Percentiles rank a stretch among this genome's conserved stretches.
phyloP scores from a whole-genome alignment of 306 rosid species.

The Coriaria nepalensis region DNA sequence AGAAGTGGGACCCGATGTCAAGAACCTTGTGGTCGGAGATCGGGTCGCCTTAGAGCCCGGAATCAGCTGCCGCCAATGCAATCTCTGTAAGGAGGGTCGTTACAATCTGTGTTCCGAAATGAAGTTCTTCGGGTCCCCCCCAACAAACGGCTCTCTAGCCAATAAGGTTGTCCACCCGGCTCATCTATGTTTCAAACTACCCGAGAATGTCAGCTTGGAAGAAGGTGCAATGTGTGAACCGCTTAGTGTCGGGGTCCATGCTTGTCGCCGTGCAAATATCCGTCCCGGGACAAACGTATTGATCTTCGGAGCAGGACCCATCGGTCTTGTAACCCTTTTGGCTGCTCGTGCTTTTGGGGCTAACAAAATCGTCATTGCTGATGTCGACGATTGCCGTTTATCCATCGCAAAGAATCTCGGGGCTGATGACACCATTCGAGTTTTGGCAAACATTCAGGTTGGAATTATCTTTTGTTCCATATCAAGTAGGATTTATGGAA shows the following conservation, averaged over 20 bases:
- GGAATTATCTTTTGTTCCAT: too few species aligned
- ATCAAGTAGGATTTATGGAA: too few species aligned
- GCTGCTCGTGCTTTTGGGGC: constrained; percentile 84
- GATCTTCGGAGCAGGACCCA: constrained; percentile 92
- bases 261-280: constrained; percentile 68
- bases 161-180: constrained; percentile 93
- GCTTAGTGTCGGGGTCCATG: constrained; percentile 86
- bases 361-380: constrained; percentile 51
- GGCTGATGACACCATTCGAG: constrained; percentile 57
- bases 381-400: constrained; percentile 65
- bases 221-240: constrained; percentile 99
- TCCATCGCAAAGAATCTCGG: constrained; percentile 77
- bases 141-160: constrained; percentile 84
- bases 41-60: constrained; percentile 84
- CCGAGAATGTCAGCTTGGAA: constrained; percentile 77
- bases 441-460: constrained; percentile 59
- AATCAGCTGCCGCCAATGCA: constrained; percentile 72
- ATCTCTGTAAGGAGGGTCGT: constrained; percentile 62
- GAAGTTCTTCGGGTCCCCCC: constrained; percentile 89
- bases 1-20: constrained; percentile 64
- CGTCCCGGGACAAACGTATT: constrained; percentile 77
- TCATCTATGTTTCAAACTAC: constrained; percentile 67
- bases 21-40: constrained; percentile 46
- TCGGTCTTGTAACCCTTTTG: constrained; percentile 77
- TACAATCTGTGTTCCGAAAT: constrained; percentile 80